Base-by-base conservation (phyloP, 805 yeast species). In the Candida glaebosa region DNA sequence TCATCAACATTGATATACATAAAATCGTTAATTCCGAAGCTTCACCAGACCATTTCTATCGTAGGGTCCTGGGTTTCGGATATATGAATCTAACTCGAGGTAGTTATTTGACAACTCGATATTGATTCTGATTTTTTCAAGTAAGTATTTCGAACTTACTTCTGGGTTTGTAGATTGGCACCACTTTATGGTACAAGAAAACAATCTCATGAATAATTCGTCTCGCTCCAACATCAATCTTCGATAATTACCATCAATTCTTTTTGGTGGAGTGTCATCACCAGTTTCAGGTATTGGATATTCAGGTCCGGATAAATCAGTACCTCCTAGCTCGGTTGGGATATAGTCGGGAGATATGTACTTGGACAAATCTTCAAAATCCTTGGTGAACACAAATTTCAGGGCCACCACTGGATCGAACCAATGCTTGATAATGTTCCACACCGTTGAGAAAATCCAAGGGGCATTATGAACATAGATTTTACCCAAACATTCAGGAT, bases 341-440 rank as follows among this genome's bases (percentile, higher is more conserved):
- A 93, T 73, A 53, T 78, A 70, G 19, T 76, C 67, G 22, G 63
- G 56, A 34, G 76, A 81, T 30, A 91, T 79, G 58, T 69, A 79
- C 50, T 83, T 73, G 35, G 68, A 70, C 52, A 91, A 63, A 42
- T 93, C 97, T 42, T 79, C 76, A 18, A 68, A 58, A 49, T 70
- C 71, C 55, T 85, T 84, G 18, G 96, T 86, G 65, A 91, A 93
- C 33, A 78, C 77, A 52, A 93, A 87, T 64, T 91, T 91, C 18
- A 90, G 74, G 0, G 96, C 96, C 40, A 91, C 97, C 17, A 87
- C 96, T 2, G 98, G 98, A 59, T 93, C 98, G 42, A 91, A 71
- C 98, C 97, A 91, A 53, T 83, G 82, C 62, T 87, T 88, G 53
- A 91, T 81, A 51, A 91, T 78, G 51, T 82, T 84, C 98, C 99